These are phyloP conservation scores for Alternaria rosae DNA, from an alignment of 2,329 filamentous ascomycete species.

Conservation along the genomic window DNA sequence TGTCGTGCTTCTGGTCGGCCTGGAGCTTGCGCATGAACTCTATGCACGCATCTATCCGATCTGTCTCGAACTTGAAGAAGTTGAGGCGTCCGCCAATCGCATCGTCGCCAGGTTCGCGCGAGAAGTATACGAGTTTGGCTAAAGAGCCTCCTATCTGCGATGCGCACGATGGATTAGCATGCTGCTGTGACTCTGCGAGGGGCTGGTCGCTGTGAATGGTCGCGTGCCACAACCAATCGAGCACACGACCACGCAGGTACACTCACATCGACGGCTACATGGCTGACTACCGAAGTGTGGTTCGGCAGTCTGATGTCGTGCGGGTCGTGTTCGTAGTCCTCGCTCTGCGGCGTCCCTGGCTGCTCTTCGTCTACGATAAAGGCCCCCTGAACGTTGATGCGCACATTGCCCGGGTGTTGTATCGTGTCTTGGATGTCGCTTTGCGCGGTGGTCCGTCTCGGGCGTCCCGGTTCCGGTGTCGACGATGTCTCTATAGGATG, in stretches of 20 bases:
- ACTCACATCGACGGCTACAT: slow-evolving; percentile 93
- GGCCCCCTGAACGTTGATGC: slow-evolving; percentile 95
- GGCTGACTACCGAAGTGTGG: slow-evolving; percentile 92
- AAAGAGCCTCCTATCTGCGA: slow-evolving; percentile 89
- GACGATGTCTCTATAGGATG: slow-evolving; percentile 25
- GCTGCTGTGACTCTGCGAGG: not conserved
- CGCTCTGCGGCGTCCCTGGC: slow-evolving; percentile 58
- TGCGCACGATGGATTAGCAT: slow-evolving; percentile 27
- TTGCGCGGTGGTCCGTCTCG: slow-evolving; percentile 41
- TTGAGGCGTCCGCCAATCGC: slow-evolving; percentile 89
- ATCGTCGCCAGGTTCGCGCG: slow-evolving; percentile 79
- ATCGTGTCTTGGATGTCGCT: slow-evolving; percentile 61
- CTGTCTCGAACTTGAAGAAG: slow-evolving; percentile 96
- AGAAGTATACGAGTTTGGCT: slow-evolving; percentile 97
- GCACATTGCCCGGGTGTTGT: slow-evolving; percentile 71
- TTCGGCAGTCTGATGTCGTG: slow-evolving; percentile 96
- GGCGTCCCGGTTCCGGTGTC: slow-evolving; percentile 27
- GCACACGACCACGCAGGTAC: slow-evolving; percentile 19
- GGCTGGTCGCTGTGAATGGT: slow-evolving; percentile 4
- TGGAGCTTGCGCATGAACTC: slow-evolving; percentile 89
- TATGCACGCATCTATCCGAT: slow-evolving; percentile 90
- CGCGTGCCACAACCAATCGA: slow-evolving; percentile 21
- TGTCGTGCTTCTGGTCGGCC: slow-evolving; percentile 77
- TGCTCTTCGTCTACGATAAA: slow-evolving; percentile 86
- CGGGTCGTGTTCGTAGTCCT: slow-evolving; percentile 73